Percentiles rank a stretch among this genome's conserved stretches.
These are phyloP conservation scores for Fraxinus excelsior DNA, from an alignment of 257 asterid genomes.

Conservation along the genomic window DNA sequence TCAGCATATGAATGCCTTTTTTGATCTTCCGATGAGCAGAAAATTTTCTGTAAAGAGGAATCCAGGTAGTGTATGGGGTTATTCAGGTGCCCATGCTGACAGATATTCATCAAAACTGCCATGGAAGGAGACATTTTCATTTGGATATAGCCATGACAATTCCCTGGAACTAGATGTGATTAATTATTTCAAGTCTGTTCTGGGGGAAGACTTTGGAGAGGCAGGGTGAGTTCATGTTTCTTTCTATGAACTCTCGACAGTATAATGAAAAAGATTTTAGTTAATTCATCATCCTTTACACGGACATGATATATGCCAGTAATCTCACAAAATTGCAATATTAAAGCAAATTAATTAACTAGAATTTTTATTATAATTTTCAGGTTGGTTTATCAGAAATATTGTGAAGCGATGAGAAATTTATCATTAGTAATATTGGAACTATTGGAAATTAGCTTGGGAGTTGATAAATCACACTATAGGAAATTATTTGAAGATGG, in stretches of 20 bases:
- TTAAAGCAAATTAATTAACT: neutral
- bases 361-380: neutral
- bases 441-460: conserved; percentile 58
- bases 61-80: conserved; percentile 55
- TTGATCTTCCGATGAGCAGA: conserved; percentile 44
- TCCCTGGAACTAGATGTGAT: conserved; percentile 32
- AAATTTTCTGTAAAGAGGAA: conserved; percentile 35
- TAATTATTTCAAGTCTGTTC: conserved; percentile 35
- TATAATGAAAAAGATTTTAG: neutral
- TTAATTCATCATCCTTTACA: too few species aligned
- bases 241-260: too few species aligned
- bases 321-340: too few species aligned
- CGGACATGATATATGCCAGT: too few species aligned
- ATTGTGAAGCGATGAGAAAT: conserved; percentile 58
- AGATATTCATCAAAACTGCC: conserved; percentile 61
- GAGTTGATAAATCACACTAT: conserved; percentile 41
- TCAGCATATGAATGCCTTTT: conserved; percentile 47
- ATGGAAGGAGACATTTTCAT: conserved; percentile 80
- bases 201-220: conserved; percentile 51
- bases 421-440: conserved; percentile 49
- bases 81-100: conserved; percentile 71
- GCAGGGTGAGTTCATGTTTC: conserved; percentile 44
- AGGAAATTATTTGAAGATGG: conserved; percentile 52
- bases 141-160: conserved; percentile 37
- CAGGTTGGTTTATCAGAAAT: conserved; percentile 50